These are phyloP conservation scores for Ajuga chamaepitys DNA, from an alignment of 257 asterid species.

Conservation along the genomic window DNA sequence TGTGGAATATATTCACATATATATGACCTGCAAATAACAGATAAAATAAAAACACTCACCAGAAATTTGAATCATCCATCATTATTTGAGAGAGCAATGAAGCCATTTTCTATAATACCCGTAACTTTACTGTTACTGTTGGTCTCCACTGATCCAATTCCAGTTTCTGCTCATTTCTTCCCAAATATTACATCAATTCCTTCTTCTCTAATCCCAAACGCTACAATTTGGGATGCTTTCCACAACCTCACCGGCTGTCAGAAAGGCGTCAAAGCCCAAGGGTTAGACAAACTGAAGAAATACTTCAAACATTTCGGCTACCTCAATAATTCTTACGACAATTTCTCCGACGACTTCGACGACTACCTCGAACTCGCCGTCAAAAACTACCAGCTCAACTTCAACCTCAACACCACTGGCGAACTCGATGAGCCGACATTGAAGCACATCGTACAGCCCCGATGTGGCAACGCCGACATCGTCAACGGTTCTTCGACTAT, in stretches of 20 bases:
- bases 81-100: slow-evolving; percentile 13
- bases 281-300: slow-evolving; percentile 43
- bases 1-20: no score
- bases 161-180: slow-evolving; percentile 49
- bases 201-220: slow-evolving; percentile 29
- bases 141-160: not conserved
- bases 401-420: slow-evolving; percentile 65
- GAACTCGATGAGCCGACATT: slow-evolving; percentile 44
- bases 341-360: slow-evolving; percentile 67
- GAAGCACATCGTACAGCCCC: slow-evolving; percentile 41
- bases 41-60: not conserved
- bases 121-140: not conserved
- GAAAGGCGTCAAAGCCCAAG: slow-evolving; percentile 38
- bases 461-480: slow-evolving; percentile 77
- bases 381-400: slow-evolving; percentile 57
- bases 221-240: slow-evolving; percentile 55
- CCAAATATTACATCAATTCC: slow-evolving; percentile 55
- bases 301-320: slow-evolving; percentile 71
- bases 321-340: slow-evolving; percentile 25
- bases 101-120: not conserved
- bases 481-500: slow-evolving; percentile 56
- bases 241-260: slow-evolving; percentile 42
- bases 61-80: not conserved
- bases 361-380: slow-evolving; percentile 46
- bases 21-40: not conserved